phyloP scores from a whole-genome alignment of 495 filamentous ascomycete species.

The Letharia columbiana region DNA sequence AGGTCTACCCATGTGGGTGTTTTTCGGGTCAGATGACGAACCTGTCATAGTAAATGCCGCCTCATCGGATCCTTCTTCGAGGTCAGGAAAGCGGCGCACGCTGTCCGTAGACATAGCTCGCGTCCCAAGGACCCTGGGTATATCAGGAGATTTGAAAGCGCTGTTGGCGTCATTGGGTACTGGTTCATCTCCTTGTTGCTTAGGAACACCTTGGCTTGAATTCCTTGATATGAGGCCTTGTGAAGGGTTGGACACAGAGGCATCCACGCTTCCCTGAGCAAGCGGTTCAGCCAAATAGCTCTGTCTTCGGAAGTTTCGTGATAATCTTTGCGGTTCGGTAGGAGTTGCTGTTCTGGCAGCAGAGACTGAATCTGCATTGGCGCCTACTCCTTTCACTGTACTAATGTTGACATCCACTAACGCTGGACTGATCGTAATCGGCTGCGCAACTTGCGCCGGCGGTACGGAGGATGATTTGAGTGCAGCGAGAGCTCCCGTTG shows the following conservation, averaged over 20 bases:
- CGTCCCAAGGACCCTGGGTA: background rate
- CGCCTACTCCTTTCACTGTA: constrained; percentile 39
- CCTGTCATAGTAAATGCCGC: background rate
- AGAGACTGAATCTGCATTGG: constrained; percentile 6
- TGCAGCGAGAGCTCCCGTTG: constrained; percentile 32
- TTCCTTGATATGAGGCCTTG: background rate
- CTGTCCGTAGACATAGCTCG: constrained; percentile 4
- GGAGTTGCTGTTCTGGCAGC: background rate
- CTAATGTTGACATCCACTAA: constrained; percentile 51
- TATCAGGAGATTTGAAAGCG: background rate
- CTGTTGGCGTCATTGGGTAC: background rate
- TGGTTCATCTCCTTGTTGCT: background rate
- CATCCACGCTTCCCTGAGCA: background rate
- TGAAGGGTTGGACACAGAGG: background rate
- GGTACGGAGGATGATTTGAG: constrained; percentile 12
- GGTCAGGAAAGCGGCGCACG: constrained; percentile 6
- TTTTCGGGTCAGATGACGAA: constrained; percentile 5
- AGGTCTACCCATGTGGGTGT: background rate
- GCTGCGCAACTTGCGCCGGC: constrained; percentile 5
- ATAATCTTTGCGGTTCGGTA: background rate
- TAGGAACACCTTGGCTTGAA: background rate
- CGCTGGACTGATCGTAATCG: constrained; percentile 29
- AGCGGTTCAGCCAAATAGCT: background rate
- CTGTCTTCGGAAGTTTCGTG: background rate
- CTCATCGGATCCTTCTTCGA: background rate